A percentile compares a stretch with the other conserved stretches of the same genome.
phyloP scores from a whole-genome alignment of 805 yeast genomes.

The Saccharomyces kudriavzevii region DNA sequence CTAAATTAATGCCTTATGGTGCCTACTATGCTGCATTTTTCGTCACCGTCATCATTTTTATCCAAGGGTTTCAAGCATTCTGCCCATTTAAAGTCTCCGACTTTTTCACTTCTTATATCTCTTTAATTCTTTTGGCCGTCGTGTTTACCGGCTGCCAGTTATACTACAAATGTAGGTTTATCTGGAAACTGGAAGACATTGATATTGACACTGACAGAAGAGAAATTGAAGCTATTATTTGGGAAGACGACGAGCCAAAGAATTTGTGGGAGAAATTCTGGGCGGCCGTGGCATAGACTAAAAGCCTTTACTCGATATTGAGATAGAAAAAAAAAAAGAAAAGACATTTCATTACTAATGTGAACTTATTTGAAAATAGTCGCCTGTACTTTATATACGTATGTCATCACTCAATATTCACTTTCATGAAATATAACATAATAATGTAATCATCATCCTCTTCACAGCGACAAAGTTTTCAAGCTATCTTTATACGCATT shows the following conservation, averaged over 20 bases:
- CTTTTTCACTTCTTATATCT: conserved; percentile 62
- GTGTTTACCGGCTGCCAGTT: conserved; percentile 45
- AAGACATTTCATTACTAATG: background rate
- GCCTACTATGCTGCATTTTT: conserved; percentile 53
- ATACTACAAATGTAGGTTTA: conserved; percentile 40
- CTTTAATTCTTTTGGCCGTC: conserved; percentile 46
- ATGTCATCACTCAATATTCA: background rate
- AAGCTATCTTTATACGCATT: background rate
- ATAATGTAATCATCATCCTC: background rate
- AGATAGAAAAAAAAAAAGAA: background rate
- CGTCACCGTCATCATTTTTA: conserved; percentile 48
- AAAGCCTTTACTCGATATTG: background rate
- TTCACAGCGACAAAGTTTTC: background rate
- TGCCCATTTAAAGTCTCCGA: conserved; percentile 44
- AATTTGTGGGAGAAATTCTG: conserved; percentile 49
- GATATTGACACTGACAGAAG: conserved; percentile 61
- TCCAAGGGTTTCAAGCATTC: conserved; percentile 64
- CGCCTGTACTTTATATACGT: background rate
- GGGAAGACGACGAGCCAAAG: conserved; percentile 46
- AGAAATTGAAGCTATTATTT: conserved; percentile 46
- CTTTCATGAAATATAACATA: background rate
- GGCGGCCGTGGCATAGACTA: conserved; percentile 28
- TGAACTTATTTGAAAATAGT: background rate
- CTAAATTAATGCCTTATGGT: conserved; percentile 52
- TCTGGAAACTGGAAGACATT: conserved; percentile 44